phyloP scores from a whole-genome alignment of 179 eudicot species.

The Nepenthes alata region DNA sequence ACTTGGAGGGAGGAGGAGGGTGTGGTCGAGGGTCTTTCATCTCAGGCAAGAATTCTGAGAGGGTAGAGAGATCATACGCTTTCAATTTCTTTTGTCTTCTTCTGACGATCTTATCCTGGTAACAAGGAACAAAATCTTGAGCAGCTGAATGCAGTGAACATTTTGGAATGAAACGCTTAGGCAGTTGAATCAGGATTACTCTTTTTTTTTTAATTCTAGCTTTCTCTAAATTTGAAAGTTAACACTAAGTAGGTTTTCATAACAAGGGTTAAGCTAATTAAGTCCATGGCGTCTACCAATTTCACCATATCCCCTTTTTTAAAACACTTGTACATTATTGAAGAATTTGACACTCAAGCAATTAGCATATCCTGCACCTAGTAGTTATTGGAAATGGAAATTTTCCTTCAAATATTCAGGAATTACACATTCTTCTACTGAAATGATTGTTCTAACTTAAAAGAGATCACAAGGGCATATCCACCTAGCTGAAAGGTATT shows the following conservation, averaged over 20 bases:
- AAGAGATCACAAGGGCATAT: too few species aligned
- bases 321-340: background rate
- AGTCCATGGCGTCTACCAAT: too few species aligned
- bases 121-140: background rate
- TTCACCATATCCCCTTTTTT: too few species aligned
- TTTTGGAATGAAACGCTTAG: background rate
- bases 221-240: background rate
- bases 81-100: slow-evolving; percentile 58
- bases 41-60: slow-evolving; percentile 69
- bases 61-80: slow-evolving; percentile 73
- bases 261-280: background rate
- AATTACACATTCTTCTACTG: too few species aligned
- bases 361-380: too few species aligned
- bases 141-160: slow-evolving; percentile 1
- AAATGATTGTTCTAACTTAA: too few species aligned
- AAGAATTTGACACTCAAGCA: background rate
- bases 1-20: slow-evolving; percentile 17
- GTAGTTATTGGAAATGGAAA: too few species aligned
- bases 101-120: slow-evolving; percentile 34
- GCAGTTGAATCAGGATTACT: background rate
- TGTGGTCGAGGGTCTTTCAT: slow-evolving; percentile 21
- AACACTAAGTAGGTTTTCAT: background rate
- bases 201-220: background rate
- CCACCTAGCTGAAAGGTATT: too few species aligned
- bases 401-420: too few species aligned